phyloP scores from a whole-genome alignment of 1,284 basidiomycete species.

The Sparassis latifolia region DNA sequence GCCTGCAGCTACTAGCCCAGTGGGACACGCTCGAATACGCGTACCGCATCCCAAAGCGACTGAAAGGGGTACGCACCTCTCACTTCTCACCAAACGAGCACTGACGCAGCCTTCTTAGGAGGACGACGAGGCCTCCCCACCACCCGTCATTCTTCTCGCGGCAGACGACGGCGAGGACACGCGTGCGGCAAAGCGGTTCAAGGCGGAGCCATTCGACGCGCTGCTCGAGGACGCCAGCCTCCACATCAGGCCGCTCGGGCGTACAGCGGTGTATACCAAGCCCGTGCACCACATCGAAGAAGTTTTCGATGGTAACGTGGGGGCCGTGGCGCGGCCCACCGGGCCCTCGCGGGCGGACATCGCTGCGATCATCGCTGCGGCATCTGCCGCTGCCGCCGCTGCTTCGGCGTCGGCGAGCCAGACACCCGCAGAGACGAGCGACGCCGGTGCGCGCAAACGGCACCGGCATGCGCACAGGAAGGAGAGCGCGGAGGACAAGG shows the following conservation, averaged over 20 bases:
- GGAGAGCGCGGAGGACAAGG: slow-evolving; percentile 46
- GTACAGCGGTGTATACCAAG: no score
- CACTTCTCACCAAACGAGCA: neutral
- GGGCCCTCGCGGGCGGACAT: neutral
- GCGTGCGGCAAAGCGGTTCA: slow-evolving; percentile 27
- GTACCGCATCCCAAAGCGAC: slow-evolving; percentile 81
- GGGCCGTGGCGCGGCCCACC: no score
- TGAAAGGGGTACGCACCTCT: slow-evolving; percentile 36
- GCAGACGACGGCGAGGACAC: slow-evolving; percentile 18
- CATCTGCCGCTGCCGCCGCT: slow-evolving; percentile 25
- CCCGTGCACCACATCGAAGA: no score
- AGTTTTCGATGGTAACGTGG: no score
- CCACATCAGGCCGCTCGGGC: slow-evolving; percentile 17
- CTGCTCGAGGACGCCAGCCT: slow-evolving; percentile 14
- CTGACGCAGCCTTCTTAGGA: slow-evolving; percentile 10
- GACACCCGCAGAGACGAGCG: slow-evolving; percentile 21
- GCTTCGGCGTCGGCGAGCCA: neutral
- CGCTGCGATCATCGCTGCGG: slow-evolving; percentile 16
- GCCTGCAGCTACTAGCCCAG: slow-evolving; percentile 51
- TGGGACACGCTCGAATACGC: slow-evolving; percentile 75
- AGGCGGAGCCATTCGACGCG: slow-evolving; percentile 5
- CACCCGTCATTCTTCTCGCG: slow-evolving; percentile 5
- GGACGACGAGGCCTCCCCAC: slow-evolving; percentile 15
- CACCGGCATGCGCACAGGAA: slow-evolving; percentile 35
- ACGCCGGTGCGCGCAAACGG: slow-evolving; percentile 26